These are phyloP conservation scores for Serpula lacrymans DNA, from an alignment of 768 basidiomycete species.

Conservation along the genomic window DNA sequence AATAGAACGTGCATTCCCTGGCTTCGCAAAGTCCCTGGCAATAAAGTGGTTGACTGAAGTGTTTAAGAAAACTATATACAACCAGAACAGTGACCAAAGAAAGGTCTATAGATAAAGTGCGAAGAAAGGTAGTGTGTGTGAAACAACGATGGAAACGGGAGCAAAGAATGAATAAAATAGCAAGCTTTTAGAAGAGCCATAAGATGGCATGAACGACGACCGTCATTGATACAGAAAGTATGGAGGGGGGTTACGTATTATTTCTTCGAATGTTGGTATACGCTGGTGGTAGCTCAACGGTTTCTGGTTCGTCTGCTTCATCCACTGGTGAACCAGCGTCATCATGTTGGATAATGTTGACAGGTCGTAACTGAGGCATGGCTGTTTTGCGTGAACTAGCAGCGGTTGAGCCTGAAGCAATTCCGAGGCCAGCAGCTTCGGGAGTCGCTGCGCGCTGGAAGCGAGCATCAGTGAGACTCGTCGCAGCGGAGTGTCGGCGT, in stretches of 20 bases:
- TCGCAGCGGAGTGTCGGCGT: constrained; percentile 22
- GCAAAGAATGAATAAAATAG: no score
- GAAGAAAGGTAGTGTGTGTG: no score
- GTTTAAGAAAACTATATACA: no score
- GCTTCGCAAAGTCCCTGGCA: no score
- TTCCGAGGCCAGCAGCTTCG: constrained; percentile 11
- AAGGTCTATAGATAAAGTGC: no score
- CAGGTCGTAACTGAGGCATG: constrained; percentile 51
- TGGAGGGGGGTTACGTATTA: constrained; percentile 7
- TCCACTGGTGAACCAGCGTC: constrained; percentile 62
- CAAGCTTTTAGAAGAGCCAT: no score
- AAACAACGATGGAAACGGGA: no score
- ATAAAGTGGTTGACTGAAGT: no score
- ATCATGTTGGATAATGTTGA: constrained; percentile 84
- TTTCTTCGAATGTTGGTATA: constrained; percentile 62
- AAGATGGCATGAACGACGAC: no score
- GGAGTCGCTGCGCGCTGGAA: constrained; percentile 51
- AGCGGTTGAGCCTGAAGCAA: constrained; percentile 19
- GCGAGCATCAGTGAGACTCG: constrained; percentile 33
- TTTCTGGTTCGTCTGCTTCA: constrained; percentile 53
- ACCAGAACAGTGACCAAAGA: no score
- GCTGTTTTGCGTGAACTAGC: constrained; percentile 34
- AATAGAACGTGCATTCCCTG: no score
- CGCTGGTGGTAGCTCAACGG: constrained; percentile 80
- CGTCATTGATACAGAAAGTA: no score